Base-by-base conservation (phyloP, 2,329 filamentous ascomycete species). In the Phialocephala sp. region DNA sequence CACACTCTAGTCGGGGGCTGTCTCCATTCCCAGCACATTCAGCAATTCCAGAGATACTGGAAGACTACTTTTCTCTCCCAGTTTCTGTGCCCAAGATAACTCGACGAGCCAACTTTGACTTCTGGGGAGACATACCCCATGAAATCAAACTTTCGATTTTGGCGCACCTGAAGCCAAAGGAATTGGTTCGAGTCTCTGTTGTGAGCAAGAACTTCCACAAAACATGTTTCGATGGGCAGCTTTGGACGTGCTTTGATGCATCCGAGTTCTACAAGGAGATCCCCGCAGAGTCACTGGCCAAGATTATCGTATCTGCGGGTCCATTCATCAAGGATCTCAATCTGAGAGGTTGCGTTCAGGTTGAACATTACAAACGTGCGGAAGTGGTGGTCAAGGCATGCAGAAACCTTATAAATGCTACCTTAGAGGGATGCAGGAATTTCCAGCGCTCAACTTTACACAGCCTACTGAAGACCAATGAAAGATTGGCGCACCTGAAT, bases 261-360 rank as follows among this genome's bases (percentile, higher is more conserved):
- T 90, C 93, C 8, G 89, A 91, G 59, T 98, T 94, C 78, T 97
- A 98, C 76, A 87, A 86, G 69, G 87, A 93, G 60, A 98, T 98
- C 69, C 90, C 94, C 0, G 91, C 91, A 24, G 89, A 92, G 69
- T 91, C 92, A 0, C 80, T 99, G 57, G 87, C 93, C 63, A 93
- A 91, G 74, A 93, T 98, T 68, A 93, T 98, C 74, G 87, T 89
- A 0, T 85, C 89, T 3, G 93, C 93, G 1, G 95, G 94, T 0
- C 92, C 94, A 0, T 99, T 98, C 73, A 88, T 98, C 62, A 91
- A 91, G 71, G 89, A 97, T 72, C 83, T 99, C 62, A 98, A 98
- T 74, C 84, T 99, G 2, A 84, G 94, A 71, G 95, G 95, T 32
- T 99, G 94, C 76, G 86, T 97, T 39, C 95, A 98, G 76, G 84